phyloP scores from a whole-genome alignment of 768 basidiomycete species.

The Mycena rebaudengoi region DNA sequence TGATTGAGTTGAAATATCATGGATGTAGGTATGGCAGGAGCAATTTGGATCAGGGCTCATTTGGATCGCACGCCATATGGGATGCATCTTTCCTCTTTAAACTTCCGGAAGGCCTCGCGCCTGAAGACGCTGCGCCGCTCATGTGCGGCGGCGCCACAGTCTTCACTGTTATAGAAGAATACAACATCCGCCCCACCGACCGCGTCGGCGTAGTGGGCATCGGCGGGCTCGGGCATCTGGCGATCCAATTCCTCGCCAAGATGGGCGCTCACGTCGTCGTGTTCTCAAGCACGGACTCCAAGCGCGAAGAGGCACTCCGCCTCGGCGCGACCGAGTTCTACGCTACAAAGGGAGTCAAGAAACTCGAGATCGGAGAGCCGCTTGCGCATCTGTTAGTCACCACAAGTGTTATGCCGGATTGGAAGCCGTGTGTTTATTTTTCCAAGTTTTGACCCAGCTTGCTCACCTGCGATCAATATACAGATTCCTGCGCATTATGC shows the following conservation, averaged over 20 bases:
- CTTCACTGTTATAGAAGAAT: slow-evolving; percentile 11
- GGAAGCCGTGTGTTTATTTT: slow-evolving; percentile 6
- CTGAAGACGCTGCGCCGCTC: slow-evolving; percentile 30
- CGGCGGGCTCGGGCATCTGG: slow-evolving; percentile 48
- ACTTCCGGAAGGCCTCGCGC: slow-evolving; percentile 38
- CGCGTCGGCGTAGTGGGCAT: slow-evolving; percentile 44
- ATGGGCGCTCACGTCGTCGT: slow-evolving; percentile 50
- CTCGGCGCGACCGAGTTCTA: slow-evolving; percentile 46
- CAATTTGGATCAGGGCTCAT: slow-evolving; percentile 47
- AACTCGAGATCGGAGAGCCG: slow-evolving; percentile 35
- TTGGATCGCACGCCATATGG: slow-evolving; percentile 44
- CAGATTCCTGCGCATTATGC: slow-evolving; percentile 6
- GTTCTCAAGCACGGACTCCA: slow-evolving; percentile 41
- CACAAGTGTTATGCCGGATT: slow-evolving; percentile 18
- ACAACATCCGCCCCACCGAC: slow-evolving; percentile 36
- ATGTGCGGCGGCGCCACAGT: slow-evolving; percentile 42
- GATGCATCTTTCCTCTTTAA: slow-evolving; percentile 42
- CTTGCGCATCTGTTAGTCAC: slow-evolving; percentile 29
- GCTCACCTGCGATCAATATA: background rate
- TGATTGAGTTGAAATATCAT: no score
- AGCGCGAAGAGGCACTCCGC: slow-evolving; percentile 39
- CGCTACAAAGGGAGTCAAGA: slow-evolving; percentile 30
- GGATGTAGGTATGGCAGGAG: no score
- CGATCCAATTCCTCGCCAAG: slow-evolving; percentile 46
- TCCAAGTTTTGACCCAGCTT: background rate